phyloP scores from a whole-genome alignment of 179 eudicot genomes.

The Gypsophila paniculata region DNA sequence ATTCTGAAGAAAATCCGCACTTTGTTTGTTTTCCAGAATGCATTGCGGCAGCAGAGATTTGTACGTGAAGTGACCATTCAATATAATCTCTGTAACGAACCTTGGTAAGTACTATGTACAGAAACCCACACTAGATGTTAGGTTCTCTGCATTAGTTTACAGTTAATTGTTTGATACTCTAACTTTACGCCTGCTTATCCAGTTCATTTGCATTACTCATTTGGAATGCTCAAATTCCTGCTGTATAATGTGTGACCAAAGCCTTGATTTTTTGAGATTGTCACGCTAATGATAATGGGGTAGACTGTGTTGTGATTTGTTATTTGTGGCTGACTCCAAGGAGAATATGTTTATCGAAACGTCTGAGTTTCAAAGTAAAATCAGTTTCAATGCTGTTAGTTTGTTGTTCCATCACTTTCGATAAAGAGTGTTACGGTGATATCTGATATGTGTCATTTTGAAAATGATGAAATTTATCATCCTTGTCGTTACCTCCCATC shows the following conservation, averaged over 20 bases:
- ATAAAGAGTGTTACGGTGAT: not conserved
- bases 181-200: not conserved
- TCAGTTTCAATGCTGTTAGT: not conserved
- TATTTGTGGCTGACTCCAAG: not conserved
- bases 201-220: not conserved
- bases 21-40: slow-evolving; percentile 52
- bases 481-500: not conserved
- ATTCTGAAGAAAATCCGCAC: not conserved
- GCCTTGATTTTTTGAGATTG: not conserved
- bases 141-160: not conserved
- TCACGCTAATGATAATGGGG: not conserved
- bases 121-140: not conserved
- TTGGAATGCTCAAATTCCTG: not conserved
- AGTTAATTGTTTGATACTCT: slow-evolving; percentile 9
- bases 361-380: not conserved
- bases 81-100: slow-evolving; percentile 94
- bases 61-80: slow-evolving; percentile 98
- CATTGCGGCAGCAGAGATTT: slow-evolving; percentile 88
- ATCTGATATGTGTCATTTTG: not conserved
- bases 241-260: not conserved
- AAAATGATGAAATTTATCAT: not conserved
- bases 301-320: not conserved
- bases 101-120: slow-evolving; percentile 53
- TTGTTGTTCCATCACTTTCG: slow-evolving; percentile 5
- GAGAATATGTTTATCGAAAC: not conserved